These are phyloP conservation scores for Suillus decipiens DNA, from an alignment of 768 basidiomycete genomes.

Conservation along the genomic window DNA sequence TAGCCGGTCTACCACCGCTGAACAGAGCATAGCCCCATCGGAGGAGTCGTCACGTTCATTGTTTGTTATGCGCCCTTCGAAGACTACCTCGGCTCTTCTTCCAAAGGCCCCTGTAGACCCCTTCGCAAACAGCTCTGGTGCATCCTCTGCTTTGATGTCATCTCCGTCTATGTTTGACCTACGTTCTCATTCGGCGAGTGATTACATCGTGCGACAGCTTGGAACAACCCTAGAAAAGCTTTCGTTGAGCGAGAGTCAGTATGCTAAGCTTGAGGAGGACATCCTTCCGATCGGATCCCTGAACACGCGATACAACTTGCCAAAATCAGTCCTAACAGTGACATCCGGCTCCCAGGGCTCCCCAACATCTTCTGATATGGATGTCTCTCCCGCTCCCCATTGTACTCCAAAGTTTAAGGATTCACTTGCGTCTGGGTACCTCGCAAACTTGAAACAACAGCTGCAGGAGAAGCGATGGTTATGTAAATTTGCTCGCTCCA, in stretches of 20 bases:
- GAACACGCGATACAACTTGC: background rate
- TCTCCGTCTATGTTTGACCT: background rate
- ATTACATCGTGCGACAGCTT: constrained; percentile 4
- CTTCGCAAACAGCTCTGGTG: background rate
- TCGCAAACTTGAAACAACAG: background rate
- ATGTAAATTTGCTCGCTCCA: background rate
- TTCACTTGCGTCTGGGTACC: background rate
- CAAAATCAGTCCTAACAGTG: background rate
- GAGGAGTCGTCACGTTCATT: background rate
- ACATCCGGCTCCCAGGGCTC: background rate
- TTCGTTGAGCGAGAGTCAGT: background rate
- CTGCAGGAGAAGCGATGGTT: background rate
- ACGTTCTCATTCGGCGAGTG: background rate
- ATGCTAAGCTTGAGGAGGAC: background rate
- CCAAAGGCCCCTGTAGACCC: background rate
- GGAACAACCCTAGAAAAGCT: background rate
- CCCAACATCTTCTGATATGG: background rate
- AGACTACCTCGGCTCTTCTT: background rate
- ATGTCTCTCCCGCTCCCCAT: constrained; percentile 4
- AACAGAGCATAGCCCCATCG: background rate
- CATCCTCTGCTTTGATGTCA: background rate
- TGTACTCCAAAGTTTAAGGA: background rate
- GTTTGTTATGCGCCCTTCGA: background rate
- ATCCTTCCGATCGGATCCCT: background rate
- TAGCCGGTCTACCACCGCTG: background rate